Conservation (phyloP, 2,329 filamentous ascomycete genomes). For the Domatiomyces catenatus region DNA sequence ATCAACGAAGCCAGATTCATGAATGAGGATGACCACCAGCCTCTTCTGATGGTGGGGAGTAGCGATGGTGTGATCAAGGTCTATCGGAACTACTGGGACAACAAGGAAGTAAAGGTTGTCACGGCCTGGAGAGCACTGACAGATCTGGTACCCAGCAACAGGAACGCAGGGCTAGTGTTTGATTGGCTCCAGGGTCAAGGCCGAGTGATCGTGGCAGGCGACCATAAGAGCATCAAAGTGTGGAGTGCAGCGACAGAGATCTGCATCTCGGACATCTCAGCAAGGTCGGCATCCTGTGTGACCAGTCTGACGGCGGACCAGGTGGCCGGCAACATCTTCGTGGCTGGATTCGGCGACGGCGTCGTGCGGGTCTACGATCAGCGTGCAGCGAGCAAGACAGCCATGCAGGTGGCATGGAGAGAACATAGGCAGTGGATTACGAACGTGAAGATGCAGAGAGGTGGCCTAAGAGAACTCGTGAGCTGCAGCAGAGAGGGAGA, state of each 20-base stretch:
- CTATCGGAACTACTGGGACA: slow-evolving; percentile 78
- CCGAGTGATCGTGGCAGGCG: slow-evolving; percentile 84
- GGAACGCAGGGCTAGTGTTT: slow-evolving; percentile 89
- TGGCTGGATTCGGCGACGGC: slow-evolving; percentile 91
- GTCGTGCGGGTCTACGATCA: slow-evolving; percentile 90
- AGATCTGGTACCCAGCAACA: slow-evolving; percentile 83
- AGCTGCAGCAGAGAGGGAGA: slow-evolving; percentile 85
- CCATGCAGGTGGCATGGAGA: slow-evolving; percentile 94
- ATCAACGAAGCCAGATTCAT: slow-evolving; percentile 95
- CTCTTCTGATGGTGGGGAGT: slow-evolving; percentile 83
- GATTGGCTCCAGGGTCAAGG: slow-evolving; percentile 99
- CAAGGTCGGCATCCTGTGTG: slow-evolving; percentile 85
- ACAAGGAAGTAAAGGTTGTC: slow-evolving; percentile 63
- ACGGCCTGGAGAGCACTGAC: slow-evolving; percentile 84
- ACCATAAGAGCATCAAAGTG: slow-evolving; percentile 85
- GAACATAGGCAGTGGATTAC: slow-evolving; percentile 93
- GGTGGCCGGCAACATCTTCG: slow-evolving; percentile 91
- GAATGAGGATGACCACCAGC: slow-evolving; percentile 84
- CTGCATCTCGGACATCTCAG: slow-evolving; percentile 74
- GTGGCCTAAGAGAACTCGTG: slow-evolving; percentile 78
- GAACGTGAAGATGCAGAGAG: slow-evolving; percentile 90
- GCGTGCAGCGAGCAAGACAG: slow-evolving; percentile 63
- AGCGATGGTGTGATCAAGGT: slow-evolving; percentile 90
- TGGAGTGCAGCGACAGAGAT: slow-evolving; percentile 93
- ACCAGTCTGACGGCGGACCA: slow-evolving; percentile 93